Evolutionary conservation across 73 alveolate genomes (phyloP).

Genomic region (Symbiodinium pilosum): DNA sequence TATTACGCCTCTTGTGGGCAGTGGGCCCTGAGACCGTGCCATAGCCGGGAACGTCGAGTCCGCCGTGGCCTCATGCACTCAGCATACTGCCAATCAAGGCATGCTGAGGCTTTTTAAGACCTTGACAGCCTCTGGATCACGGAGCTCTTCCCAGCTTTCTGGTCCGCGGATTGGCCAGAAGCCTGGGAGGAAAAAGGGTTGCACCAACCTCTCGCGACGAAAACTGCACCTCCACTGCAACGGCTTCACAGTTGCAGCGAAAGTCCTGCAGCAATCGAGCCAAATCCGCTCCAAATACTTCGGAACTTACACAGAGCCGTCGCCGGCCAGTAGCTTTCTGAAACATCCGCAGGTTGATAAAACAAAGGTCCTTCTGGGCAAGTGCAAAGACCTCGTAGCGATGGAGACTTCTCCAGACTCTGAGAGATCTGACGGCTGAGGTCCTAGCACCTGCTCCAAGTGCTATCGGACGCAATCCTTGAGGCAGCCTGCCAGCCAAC

Average conservation of each 20-base stretch:
- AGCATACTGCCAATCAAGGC: too few relatives aligned
- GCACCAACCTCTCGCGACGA: background rate
- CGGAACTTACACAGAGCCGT: too few relatives aligned
- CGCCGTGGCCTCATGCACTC: background rate
- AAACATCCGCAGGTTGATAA: too few relatives aligned
- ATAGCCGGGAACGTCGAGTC: background rate
- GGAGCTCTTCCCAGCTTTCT: background rate
- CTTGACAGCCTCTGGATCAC: background rate
- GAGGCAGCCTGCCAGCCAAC: background rate
- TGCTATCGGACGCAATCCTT: constrained; percentile 29
- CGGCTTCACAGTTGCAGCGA: background rate
- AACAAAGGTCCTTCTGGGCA: background rate
- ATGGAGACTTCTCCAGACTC: too few relatives aligned
- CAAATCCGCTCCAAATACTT: background rate
- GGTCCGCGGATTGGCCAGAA: background rate
- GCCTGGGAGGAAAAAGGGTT: too few relatives aligned
- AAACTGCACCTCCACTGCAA: background rate
- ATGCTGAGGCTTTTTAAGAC: too few relatives aligned
- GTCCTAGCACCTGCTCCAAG: constrained; percentile 42
- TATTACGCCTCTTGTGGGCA: too few relatives aligned
- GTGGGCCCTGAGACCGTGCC: background rate
- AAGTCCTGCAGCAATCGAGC: background rate
- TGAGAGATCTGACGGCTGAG: background rate
- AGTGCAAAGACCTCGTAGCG: background rate
- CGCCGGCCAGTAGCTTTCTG: too few relatives aligned